Conservation (phyloP, 495 filamentous ascomycete genomes). For the Penicillium fimorum region DNA sequence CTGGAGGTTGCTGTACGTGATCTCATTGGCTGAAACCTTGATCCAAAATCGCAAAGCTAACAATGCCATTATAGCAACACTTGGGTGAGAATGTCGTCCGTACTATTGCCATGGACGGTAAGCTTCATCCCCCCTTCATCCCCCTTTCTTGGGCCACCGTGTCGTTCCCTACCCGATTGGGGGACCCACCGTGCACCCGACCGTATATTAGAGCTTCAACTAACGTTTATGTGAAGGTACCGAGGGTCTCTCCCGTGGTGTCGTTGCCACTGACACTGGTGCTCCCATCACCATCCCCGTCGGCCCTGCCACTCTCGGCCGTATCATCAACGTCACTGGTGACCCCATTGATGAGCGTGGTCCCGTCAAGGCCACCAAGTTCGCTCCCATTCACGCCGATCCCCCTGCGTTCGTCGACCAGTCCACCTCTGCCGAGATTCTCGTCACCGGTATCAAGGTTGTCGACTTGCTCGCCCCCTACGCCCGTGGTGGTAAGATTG, state of each 20-base stretch:
- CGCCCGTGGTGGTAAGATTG: conserved; percentile 99
- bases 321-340: conserved; percentile 99
- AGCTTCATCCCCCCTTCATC: conserved; percentile 33
- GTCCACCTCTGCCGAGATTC: conserved; percentile 91
- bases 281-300: conserved; percentile 96
- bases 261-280: conserved; percentile 81
- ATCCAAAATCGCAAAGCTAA: conserved; percentile 26
- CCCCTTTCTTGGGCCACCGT: conserved; percentile 25
- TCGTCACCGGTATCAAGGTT: conserved; percentile 99
- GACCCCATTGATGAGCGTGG: conserved; percentile 99
- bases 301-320: conserved; percentile 89
- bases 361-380: conserved; percentile 88
- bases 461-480: conserved; percentile 98
- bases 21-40: conserved; percentile 26
- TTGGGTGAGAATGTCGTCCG: conserved; percentile 98
- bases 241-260: conserved; percentile 95
- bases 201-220: conserved; percentile 16
- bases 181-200: conserved; percentile 19
- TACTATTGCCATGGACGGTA: conserved; percentile 99
- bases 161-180: conserved; percentile 21
- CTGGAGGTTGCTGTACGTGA: conserved; percentile 92
- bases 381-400: conserved; percentile 88
- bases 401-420: conserved; percentile 89
- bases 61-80: conserved; percentile 72
- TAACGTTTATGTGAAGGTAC: conserved; percentile 66